phyloP scores from a whole-genome alignment of 2,329 filamentous ascomycete genomes.

The Botrytis fragariae region DNA sequence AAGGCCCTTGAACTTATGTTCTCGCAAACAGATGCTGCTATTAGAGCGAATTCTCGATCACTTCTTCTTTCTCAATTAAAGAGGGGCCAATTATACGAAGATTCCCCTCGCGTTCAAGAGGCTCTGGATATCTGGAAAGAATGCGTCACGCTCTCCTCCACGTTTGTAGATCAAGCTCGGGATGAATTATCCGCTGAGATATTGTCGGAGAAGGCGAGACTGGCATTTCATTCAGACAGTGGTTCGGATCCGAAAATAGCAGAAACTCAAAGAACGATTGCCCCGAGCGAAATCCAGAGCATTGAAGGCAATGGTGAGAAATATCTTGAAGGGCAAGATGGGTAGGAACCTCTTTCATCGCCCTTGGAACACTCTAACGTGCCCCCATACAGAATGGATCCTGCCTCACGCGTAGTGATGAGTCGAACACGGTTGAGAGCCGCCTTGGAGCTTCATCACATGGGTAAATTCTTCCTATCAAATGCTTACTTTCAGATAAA shows the following conservation, averaged over 20 bases:
- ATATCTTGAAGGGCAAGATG: slow-evolving; percentile 28
- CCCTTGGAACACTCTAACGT: neutral
- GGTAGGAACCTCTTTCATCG: slow-evolving; percentile 31
- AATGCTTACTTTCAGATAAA: slow-evolving; percentile 85
- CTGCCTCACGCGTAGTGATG: slow-evolving; percentile 49
- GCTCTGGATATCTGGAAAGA: slow-evolving; percentile 69
- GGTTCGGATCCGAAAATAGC: neutral
- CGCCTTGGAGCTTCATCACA: slow-evolving; percentile 77
- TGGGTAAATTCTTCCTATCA: slow-evolving; percentile 78
- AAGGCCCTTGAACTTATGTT: slow-evolving; percentile 92
- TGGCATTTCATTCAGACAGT: neutral
- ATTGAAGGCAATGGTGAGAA: neutral
- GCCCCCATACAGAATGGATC: neutral
- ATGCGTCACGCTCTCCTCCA: slow-evolving; percentile 49
- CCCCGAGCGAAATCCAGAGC: neutral
- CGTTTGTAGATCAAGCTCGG: slow-evolving; percentile 62
- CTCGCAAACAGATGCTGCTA: slow-evolving; percentile 69
- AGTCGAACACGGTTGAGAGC: slow-evolving; percentile 65
- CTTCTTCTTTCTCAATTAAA: slow-evolving; percentile 63
- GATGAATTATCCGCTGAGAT: slow-evolving; percentile 55
- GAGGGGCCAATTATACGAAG: slow-evolving; percentile 76
- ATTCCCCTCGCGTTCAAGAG: slow-evolving; percentile 63
- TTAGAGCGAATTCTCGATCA: slow-evolving; percentile 67
- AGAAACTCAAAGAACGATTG: neutral
- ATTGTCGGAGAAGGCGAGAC: neutral